Evolutionary conservation across 148 eudicot genomes (phyloP).

Genomic region (Nepenthes gracilis): DNA sequence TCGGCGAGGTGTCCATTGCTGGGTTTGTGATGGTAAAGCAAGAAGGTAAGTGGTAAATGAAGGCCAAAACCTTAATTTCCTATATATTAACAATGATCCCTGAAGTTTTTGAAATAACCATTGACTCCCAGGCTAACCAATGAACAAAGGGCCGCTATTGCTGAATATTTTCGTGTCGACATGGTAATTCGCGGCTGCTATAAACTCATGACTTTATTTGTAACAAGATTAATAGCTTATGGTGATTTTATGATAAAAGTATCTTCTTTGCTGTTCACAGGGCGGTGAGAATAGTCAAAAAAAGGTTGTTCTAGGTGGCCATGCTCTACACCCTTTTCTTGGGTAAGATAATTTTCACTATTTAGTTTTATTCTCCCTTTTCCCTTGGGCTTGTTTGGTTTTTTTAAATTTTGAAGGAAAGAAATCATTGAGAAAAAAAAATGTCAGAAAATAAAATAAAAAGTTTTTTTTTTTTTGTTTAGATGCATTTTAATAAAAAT

Average conservation of each 20-base stretch:
- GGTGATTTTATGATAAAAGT: no score
- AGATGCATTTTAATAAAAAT: no score
- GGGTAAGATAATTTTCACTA: conserved; percentile 32
- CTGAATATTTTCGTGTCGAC: conserved; percentile 69
- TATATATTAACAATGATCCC: background rate
- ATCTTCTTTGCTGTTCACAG: conserved; percentile 17
- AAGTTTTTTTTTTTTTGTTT: no score
- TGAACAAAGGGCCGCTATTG: conserved; percentile 75
- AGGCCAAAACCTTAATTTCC: background rate
- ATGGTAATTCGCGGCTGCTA: conserved; percentile 30
- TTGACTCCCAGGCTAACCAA: conserved; percentile 52
- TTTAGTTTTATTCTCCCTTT: background rate
- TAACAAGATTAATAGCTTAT: no score
- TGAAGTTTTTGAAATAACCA: conserved; percentile 3
- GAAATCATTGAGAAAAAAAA: no score
- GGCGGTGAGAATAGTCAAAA: conserved; percentile 63
- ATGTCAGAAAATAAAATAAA: no score
- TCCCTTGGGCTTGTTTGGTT: background rate
- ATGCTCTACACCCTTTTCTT: conserved; percentile 67
- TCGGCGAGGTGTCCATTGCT: conserved; percentile 94
- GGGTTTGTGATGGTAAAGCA: conserved; percentile 98
- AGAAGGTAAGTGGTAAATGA: conserved; percentile 46
- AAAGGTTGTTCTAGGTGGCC: conserved; percentile 50
- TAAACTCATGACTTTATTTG: background rate
- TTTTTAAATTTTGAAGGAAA: no score